Conservation (phyloP, 768 basidiomycete species). For the Kwoniella shandongensis region DNA sequence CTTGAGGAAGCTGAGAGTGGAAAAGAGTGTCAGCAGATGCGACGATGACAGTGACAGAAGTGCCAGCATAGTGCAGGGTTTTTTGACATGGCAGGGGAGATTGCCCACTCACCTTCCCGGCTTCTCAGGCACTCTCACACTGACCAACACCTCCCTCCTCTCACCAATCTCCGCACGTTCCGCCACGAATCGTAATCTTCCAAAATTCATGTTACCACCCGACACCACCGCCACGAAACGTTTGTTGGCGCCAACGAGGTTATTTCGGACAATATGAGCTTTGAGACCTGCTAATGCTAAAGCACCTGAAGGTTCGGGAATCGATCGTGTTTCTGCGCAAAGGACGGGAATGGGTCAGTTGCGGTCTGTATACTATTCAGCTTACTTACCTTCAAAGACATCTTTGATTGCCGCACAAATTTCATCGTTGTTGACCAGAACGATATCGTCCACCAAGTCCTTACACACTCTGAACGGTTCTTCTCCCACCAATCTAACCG, state of each 20-base stretch:
- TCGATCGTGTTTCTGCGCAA: constrained; percentile 79
- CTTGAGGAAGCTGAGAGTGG: constrained; percentile 69
- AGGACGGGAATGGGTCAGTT: not conserved
- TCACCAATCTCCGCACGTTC: constrained; percentile 98
- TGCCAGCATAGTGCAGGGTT: too few relatives aligned
- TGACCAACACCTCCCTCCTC: constrained; percentile 85
- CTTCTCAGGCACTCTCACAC: constrained; percentile 88
- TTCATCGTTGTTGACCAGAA: constrained; percentile 89
- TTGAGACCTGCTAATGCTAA: constrained; percentile 89
- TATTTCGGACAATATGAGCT: constrained; percentile 75
- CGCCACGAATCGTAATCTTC: constrained; percentile 92
- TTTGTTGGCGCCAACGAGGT: constrained; percentile 77
- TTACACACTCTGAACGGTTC: constrained; percentile 93
- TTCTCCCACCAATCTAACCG: constrained; percentile 90
- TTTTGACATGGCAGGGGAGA: too few relatives aligned
- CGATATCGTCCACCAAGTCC: constrained; percentile 74
- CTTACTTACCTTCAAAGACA: constrained; percentile 83
- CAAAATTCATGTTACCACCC: constrained; percentile 99
- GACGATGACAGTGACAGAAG: too few relatives aligned
- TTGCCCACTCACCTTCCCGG: constrained; percentile 78
- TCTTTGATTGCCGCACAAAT: constrained; percentile 99
- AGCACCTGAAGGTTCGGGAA: constrained; percentile 95
- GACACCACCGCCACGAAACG: constrained; percentile 88
- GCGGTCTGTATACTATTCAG: not conserved
- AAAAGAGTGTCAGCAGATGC: not conserved